A percentile compares a stretch with the other conserved stretches of the same genome.
Evolutionary conservation across 495 filamentous ascomycete genomes (phyloP).

Genomic region (Penicillium pulvis): DNA sequence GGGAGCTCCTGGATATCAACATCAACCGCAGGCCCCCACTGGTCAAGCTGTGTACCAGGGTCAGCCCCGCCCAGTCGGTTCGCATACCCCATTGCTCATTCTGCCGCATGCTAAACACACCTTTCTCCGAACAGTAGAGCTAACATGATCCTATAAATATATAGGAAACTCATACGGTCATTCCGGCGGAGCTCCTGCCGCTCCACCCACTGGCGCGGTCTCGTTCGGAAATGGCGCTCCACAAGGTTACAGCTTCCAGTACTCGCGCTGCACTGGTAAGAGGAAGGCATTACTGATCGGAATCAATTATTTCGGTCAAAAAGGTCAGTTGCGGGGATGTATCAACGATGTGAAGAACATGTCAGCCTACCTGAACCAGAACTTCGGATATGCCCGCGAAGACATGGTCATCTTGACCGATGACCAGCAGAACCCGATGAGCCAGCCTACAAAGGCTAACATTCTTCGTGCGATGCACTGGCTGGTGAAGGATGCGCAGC

Average conservation of each 20-base stretch:
- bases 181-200: slow-evolving; percentile 41
- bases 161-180: slow-evolving; percentile 25
- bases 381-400: slow-evolving; percentile 91
- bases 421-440: slow-evolving; percentile 96
- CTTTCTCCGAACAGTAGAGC: neutral
- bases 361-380: slow-evolving; percentile 86
- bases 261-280: slow-evolving; percentile 88
- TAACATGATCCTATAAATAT: slow-evolving; percentile 14
- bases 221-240: slow-evolving; percentile 79
- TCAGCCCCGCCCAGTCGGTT: slow-evolving; percentile 32
- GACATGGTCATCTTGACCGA: slow-evolving; percentile 99
- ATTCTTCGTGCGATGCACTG: slow-evolving; percentile 98
- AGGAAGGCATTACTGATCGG: slow-evolving; percentile 93
- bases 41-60: slow-evolving; percentile 41
- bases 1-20: slow-evolving; percentile 40
- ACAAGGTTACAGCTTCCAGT: slow-evolving; percentile 79
- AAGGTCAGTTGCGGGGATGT: slow-evolving; percentile 88
- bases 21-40: slow-evolving; percentile 26
- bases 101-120: neutral
- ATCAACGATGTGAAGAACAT: slow-evolving; percentile 99
- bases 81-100: slow-evolving; percentile 1
- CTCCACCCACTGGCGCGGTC: slow-evolving; percentile 47
- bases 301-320: slow-evolving; percentile 96
- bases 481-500: slow-evolving; percentile 91
- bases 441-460: slow-evolving; percentile 93